phyloP scores from a whole-genome alignment of 2,329 filamentous ascomycete species.

The Dissoconium aciculare region DNA sequence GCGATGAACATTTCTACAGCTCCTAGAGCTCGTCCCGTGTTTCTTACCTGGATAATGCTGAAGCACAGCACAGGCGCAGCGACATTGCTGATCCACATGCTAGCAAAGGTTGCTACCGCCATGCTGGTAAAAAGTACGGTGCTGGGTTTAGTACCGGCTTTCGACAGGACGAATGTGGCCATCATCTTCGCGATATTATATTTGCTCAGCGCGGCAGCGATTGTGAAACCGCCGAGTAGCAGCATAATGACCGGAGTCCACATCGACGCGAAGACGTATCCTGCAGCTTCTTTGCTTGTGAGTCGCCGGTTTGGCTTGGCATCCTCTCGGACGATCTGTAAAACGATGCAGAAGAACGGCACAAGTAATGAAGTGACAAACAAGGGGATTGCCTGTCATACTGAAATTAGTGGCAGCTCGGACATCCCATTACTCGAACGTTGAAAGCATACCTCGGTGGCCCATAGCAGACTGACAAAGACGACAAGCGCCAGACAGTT shows the following conservation, averaged over 20 bases:
- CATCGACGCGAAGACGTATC: constrained; percentile 85
- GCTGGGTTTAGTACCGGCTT: constrained; percentile 78
- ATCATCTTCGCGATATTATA: constrained; percentile 97
- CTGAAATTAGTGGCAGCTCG: no score
- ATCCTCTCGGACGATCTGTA: constrained; percentile 70
- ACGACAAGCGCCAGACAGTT: constrained; percentile 89
- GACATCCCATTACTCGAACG: no score
- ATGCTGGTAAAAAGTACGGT: constrained; percentile 94
- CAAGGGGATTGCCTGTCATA: constrained; percentile 74
- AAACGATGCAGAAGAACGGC: constrained; percentile 78
- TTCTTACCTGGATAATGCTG: constrained; percentile 79
- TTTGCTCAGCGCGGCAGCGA: constrained; percentile 88
- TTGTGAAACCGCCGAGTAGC: constrained; percentile 84
- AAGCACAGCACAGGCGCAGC: constrained; percentile 94
- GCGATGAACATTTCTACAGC: background rate
- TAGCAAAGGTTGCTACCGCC: constrained; percentile 94
- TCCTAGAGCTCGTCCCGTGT: background rate
- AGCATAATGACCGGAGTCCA: constrained; percentile 99
- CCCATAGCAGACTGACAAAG: constrained; percentile 89
- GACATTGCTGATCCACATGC: constrained; percentile 98
- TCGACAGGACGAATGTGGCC: constrained; percentile 89
- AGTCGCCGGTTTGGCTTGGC: constrained; percentile 55
- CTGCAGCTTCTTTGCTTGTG: constrained; percentile 63
- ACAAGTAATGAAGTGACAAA: constrained; percentile 93
- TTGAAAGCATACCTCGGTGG: constrained; percentile 56